Evolutionary conservation across 768 basidiomycete species (phyloP).

Genomic region (Boletus reticuloceps): DNA sequence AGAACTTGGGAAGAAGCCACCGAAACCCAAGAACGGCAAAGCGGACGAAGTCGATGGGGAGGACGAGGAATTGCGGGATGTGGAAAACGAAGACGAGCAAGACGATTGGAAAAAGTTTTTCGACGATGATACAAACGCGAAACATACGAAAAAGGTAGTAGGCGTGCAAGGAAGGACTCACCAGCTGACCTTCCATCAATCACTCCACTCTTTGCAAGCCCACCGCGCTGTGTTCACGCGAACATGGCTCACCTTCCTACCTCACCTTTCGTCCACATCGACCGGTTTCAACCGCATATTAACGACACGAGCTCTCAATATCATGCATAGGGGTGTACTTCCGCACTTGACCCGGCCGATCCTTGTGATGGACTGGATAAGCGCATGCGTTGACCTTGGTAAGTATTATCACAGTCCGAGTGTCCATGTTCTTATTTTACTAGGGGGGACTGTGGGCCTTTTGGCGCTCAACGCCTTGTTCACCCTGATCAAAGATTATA

Average conservation of each 20-base stretch:
- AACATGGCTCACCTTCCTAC: constrained; percentile 74
- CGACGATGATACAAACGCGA: constrained; percentile 52
- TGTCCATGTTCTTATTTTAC: neutral
- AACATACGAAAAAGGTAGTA: constrained; percentile 36
- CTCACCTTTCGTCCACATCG: constrained; percentile 46
- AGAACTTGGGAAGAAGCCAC: constrained; percentile 58
- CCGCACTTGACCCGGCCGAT: constrained; percentile 79
- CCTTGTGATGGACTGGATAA: constrained; percentile 90
- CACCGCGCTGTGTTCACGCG: constrained; percentile 81
- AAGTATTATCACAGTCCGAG: constrained; percentile 18
- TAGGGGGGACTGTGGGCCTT: constrained; percentile 82
- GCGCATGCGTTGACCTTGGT: constrained; percentile 81
- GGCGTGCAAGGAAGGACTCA: constrained; percentile 49
- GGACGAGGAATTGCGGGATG: constrained; percentile 31
- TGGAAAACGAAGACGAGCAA: constrained; percentile 41
- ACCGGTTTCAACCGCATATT: constrained; percentile 33
- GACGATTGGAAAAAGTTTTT: constrained; percentile 83
- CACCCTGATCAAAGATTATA: constrained; percentile 87
- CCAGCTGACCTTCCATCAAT: constrained; percentile 71
- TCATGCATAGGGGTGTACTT: constrained; percentile 81
- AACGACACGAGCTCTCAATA: constrained; percentile 59
- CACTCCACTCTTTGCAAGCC: constrained; percentile 69
- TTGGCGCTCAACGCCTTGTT: constrained; percentile 91
- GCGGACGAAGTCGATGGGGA: constrained; percentile 37
- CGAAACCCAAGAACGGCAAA: constrained; percentile 45